phyloP scores from a whole-genome alignment of 2,329 filamentous ascomycete genomes.

The Fusarium sp. region DNA sequence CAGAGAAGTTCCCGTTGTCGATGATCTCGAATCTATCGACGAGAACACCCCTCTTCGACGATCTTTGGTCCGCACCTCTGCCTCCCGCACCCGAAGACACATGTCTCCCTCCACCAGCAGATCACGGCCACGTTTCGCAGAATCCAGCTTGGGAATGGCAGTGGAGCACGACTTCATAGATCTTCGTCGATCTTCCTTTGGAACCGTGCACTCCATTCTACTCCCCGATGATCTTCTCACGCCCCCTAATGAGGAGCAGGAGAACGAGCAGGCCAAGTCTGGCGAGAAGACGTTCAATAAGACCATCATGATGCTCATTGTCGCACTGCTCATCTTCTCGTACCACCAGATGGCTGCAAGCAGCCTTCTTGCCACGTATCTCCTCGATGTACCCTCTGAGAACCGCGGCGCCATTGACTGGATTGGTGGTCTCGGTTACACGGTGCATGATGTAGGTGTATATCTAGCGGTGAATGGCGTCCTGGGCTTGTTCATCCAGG shows the following conservation, averaged over 20 bases:
- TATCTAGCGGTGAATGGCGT: conserved; percentile 78
- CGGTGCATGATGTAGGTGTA: conserved; percentile 74
- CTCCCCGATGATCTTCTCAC: conserved; percentile 45
- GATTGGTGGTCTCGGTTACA: conserved; percentile 74
- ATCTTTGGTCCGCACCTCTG: conserved; percentile 35
- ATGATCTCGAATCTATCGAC: conserved; percentile 42
- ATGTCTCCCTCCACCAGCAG: conserved; percentile 35
- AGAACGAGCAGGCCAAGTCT: conserved; percentile 15
- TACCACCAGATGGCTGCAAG: conserved; percentile 63
- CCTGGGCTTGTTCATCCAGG: conserved; percentile 80
- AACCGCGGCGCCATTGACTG: conserved; percentile 54
- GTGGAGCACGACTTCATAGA: conserved; percentile 44
- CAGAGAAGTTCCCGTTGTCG: conserved; percentile 41
- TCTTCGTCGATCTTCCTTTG: conserved; percentile 55
- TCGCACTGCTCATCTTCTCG: conserved; percentile 57
- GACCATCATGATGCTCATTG: conserved; percentile 54
- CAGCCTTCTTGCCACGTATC: conserved; percentile 59
- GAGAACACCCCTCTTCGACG: conserved; percentile 33
- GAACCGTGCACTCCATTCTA: conserved; percentile 58
- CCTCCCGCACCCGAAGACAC: conserved; percentile 29
- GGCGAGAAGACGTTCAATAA: conserved; percentile 54
- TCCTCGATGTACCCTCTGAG: conserved; percentile 54
- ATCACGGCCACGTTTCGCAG: conserved; percentile 38
- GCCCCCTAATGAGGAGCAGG: conserved; percentile 31
- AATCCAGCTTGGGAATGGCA: conserved; percentile 42